Evolutionary conservation across 148 eudicot species (phyloP), one percentile per base, ranked within the genome.

Genomic region (Tetragonia tetragonoides): DNA sequence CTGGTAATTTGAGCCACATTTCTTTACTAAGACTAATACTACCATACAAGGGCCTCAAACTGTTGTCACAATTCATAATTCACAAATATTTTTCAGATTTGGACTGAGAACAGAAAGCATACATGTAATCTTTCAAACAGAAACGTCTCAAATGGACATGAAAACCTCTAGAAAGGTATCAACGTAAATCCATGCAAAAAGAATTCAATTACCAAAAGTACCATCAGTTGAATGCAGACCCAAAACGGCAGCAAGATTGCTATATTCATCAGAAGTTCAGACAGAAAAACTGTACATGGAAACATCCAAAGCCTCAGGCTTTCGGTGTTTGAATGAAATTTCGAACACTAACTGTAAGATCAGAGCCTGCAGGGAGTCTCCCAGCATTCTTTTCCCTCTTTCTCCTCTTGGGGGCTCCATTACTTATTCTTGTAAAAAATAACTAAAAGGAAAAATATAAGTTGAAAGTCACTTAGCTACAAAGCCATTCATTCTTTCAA

Each of bases 311-410:
- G 46, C 75, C 53, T 54, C 17, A 73, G 34, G 1, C 28, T 18
- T 8, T 24, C 59, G 21, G 39, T 49, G 16, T 62, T 47, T 60
- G 37, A 70, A 70, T 14, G 21, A 37, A 49, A 42, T 47, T 37
- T 44, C 60, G 4, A 24, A 41, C 70, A 15, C 20, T 23, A 51
- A 56, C 75, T 54, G 57, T 70, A 73, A 18, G 39, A 73, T 73
- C 47, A 39, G 75, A 54, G 42, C 75, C 63, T 54, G 47, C 63
- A 57, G 20, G n/a, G 17, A 73, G 34, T 73, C n/a, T 56, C 40
- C 65, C 46, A 56, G n/a, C 75, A 70, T 78, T 78, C 70, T 78
- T 69, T 68, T 44, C 80, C 80, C 75, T 40, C 44, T 21, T 23
- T 59, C 18, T 60, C 73, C 68, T 46, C 7, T 46, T 71, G 81